phyloP scores from a whole-genome alignment of 164 flowering plant species.

The Macadamia tetraphylla region DNA sequence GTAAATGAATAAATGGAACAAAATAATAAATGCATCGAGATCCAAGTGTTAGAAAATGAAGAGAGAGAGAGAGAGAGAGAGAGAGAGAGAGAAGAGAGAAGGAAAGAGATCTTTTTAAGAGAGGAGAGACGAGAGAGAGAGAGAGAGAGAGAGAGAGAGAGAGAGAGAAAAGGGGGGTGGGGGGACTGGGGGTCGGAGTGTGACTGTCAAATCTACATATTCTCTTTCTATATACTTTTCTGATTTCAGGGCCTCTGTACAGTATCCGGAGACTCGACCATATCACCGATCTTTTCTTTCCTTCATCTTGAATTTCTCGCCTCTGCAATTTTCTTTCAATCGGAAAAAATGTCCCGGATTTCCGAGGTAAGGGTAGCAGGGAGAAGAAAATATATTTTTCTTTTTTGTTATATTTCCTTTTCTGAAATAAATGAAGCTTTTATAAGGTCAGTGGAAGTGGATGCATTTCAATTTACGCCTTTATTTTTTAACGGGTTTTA shows the following conservation, averaged over 20 bases:
- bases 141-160: too few relatives aligned
- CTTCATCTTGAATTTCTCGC: constrained; percentile 20
- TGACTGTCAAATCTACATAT: constrained; percentile 23
- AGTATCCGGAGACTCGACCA: constrained; percentile 32
- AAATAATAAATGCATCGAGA: too few relatives aligned
- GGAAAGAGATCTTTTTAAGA: too few relatives aligned
- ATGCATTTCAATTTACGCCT: background rate
- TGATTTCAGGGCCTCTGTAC: constrained; percentile 13
- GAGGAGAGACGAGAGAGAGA: too few relatives aligned
- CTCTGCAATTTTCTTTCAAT: constrained; percentile 10
- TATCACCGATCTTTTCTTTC: constrained; percentile 31
- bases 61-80: background rate
- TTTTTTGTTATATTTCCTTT: background rate
- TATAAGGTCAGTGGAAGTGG: background rate
- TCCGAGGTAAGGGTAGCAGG: constrained; percentile 35
- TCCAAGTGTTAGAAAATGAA: constrained; percentile 3
- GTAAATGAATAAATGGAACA: too few relatives aligned
- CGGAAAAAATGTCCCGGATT: constrained; percentile 33
- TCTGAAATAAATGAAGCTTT: background rate
- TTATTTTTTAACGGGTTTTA: background rate
- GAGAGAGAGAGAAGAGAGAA: background rate
- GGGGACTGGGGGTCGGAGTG: constrained; percentile 2
- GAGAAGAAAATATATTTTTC: background rate
- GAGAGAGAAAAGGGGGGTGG: too few relatives aligned
- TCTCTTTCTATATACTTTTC: constrained; percentile 7